Evolutionary conservation across 306 rosid species (phyloP).

Genomic region (Argentina anserina): DNA sequence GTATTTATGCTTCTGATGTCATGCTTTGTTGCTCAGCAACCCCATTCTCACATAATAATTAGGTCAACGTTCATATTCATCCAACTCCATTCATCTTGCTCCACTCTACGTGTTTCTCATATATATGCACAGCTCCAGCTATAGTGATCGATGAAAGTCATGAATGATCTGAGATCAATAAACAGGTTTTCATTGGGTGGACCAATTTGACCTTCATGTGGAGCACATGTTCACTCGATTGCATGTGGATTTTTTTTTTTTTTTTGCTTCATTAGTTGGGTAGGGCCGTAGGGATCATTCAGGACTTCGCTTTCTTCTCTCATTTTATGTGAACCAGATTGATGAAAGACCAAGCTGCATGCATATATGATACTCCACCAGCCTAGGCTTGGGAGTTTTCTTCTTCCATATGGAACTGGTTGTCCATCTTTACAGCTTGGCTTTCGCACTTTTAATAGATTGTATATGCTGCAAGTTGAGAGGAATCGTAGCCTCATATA

Average conservation of each 20-base stretch:
- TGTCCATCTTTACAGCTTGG: constrained; percentile 15
- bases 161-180: background rate
- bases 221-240: constrained; percentile 21
- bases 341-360: background rate
- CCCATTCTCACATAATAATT: background rate
- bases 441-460: background rate
- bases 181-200: background rate
- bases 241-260: constrained; percentile 22
- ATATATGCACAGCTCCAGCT: background rate
- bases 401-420: constrained; percentile 16
- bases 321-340: background rate
- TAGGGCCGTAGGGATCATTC: constrained; percentile 26
- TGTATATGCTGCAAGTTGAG: constrained; percentile 17
- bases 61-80: background rate
- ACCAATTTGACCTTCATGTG: constrained; percentile 26
- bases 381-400: background rate
- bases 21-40: background rate
- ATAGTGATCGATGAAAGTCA: background rate
- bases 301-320: constrained; percentile 1
- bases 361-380: background rate
- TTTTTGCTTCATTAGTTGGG: constrained; percentile 29
- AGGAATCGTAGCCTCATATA: constrained; percentile 8
- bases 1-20: background rate
- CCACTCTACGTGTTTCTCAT: background rate
- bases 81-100: background rate